Conservation (phyloP, 2,329 filamentous ascomycete species). For the Aciculosporium take region DNA sequence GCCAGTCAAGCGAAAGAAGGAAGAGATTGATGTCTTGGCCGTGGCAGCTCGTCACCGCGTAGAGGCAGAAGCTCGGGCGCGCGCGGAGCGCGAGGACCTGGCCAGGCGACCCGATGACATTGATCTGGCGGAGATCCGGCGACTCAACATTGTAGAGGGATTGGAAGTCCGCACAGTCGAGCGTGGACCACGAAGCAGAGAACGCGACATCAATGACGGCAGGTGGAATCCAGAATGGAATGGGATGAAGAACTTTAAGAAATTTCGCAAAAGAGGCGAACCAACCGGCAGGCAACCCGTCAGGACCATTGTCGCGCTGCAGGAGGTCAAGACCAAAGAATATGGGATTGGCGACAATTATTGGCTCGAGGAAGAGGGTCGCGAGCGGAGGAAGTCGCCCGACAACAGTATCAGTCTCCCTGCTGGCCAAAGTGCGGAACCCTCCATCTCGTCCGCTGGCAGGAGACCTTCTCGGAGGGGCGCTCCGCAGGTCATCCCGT, state of each 20-base stretch:
- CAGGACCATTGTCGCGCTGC: constrained; percentile 52
- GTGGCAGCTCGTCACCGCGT: constrained; percentile 45
- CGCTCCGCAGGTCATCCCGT: constrained; percentile 15
- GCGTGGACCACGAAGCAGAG: constrained; percentile 19
- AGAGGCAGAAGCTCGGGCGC: constrained; percentile 50
- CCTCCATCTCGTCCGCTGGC: neutral
- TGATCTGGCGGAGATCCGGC: constrained; percentile 57
- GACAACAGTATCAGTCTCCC: neutral
- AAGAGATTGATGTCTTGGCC: constrained; percentile 55
- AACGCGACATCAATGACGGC: constrained; percentile 37
- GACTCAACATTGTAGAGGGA: constrained; percentile 62
- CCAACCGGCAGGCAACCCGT: constrained; percentile 25
- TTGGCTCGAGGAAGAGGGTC: constrained; percentile 47
- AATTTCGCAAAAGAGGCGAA: constrained; percentile 52
- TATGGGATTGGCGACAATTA: constrained; percentile 65
- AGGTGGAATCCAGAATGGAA: constrained; percentile 88
- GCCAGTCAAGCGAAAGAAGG: constrained; percentile 31
- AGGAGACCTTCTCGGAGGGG: constrained; percentile 9
- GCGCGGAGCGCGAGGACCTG: constrained; percentile 37
- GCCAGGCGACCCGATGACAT: constrained; percentile 45
- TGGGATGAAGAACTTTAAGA: constrained; percentile 91
- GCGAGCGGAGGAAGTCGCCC: constrained; percentile 15
- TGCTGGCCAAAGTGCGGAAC: neutral
- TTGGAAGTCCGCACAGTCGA: constrained; percentile 45
- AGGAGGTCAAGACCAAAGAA: constrained; percentile 56